A percentile compares a stretch with the other conserved stretches of the same genome.
phyloP scores from a whole-genome alignment of 306 rosid species.

The Canavalia gladiata region DNA sequence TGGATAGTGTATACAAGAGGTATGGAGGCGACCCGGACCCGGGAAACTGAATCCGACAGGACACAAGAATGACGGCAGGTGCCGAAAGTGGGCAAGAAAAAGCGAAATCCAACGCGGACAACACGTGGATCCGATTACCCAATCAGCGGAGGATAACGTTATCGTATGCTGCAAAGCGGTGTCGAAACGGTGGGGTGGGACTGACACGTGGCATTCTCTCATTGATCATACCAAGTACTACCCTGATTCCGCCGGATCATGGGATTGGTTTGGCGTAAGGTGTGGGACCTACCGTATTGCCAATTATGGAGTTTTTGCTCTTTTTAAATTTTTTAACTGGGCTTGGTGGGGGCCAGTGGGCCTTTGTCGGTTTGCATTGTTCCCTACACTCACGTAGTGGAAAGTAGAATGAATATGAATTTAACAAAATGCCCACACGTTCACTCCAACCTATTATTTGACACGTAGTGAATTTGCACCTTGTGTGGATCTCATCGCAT shows the following conservation, averaged over 20 bases:
- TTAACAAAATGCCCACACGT: constrained; percentile 47
- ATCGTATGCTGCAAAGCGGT: constrained; percentile 51
- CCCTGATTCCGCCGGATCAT: constrained; percentile 13
- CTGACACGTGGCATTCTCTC: constrained; percentile 13
- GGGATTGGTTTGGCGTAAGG: neutral
- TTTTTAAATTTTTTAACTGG: neutral
- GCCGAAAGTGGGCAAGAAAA: constrained; percentile 36
- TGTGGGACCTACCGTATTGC: constrained; percentile 38
- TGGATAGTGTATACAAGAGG: neutral
- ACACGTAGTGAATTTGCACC: constrained; percentile 53
- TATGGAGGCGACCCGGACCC: neutral
- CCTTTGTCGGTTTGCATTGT: constrained; percentile 44
- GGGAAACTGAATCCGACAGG: neutral
- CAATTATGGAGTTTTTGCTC: neutral
- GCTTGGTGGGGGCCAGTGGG: constrained; percentile 35
- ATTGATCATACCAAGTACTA: neutral
- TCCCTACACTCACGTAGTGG: constrained; percentile 42
- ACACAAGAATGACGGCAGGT: constrained; percentile 39
- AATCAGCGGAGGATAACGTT: constrained; percentile 66
- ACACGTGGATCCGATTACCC: constrained; percentile 54
- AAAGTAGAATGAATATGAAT: neutral
- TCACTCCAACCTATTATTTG: constrained; percentile 5
- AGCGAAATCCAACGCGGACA: constrained; percentile 47
- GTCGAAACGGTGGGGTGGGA: neutral
- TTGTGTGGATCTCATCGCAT: constrained; percentile 45